Percentiles rank a stretch among this genome's conserved stretches.
These are phyloP conservation scores for Fusarium armeniacum DNA, from an alignment of 2,329 filamentous ascomycete genomes.

Conservation along the genomic window DNA sequence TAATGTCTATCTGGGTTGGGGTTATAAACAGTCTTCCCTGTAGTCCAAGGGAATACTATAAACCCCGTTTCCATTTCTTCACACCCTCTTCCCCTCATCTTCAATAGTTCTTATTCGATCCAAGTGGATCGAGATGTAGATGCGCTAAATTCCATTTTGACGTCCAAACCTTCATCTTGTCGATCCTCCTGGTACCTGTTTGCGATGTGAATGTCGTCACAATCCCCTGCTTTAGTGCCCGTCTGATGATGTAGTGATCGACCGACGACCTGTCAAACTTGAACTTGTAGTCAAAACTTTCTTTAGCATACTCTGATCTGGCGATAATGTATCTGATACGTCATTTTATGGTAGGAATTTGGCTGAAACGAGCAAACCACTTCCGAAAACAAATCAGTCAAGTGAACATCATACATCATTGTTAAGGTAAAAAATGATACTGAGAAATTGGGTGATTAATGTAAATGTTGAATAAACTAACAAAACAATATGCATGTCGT, in stretches of 20 bases:
- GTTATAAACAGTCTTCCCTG: constrained; percentile 13
- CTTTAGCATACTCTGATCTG: neutral
- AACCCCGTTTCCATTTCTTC: constrained; percentile 4
- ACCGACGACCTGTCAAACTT: constrained; percentile 15
- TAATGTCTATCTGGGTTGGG: constrained; percentile 12
- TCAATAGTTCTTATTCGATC: constrained; percentile 2
- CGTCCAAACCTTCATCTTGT: constrained; percentile 14
- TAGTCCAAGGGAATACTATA: constrained; percentile 5
- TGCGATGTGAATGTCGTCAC: constrained; percentile 30
- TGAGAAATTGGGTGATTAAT: constrained; percentile 10
- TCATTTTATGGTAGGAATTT: constrained; percentile 2
- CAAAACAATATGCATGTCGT: constrained; percentile 31
- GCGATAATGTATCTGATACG: constrained; percentile 13
- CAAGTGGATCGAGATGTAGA: constrained; percentile 27
- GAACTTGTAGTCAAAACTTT: constrained; percentile 11
- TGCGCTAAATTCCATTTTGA: constrained; percentile 17
- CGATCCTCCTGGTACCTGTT: constrained; percentile 30
- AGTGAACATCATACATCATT: neutral
- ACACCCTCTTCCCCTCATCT: constrained; percentile 6
- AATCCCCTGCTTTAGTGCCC: constrained; percentile 22
- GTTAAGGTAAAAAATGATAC: neutral
- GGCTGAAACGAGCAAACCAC: constrained; percentile 1
- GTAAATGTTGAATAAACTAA: constrained; percentile 18
- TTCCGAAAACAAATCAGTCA: neutral
- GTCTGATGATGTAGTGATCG: constrained; percentile 25